These are phyloP conservation scores for Babesia ovata DNA, from an alignment of 169 alveolate species.

Conservation along the genomic window DNA sequence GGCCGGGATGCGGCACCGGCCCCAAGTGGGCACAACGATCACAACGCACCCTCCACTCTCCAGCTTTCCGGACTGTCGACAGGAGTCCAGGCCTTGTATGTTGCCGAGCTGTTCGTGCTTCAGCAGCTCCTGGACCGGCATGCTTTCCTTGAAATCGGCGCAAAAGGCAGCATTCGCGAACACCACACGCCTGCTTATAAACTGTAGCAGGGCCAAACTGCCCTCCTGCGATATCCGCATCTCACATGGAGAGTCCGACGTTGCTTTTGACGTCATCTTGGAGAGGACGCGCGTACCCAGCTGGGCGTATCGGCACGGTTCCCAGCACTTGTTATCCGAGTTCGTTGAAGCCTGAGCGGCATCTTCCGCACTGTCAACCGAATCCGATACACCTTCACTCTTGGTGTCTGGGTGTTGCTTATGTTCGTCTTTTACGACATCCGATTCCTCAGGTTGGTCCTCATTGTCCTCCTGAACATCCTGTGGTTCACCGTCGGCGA, in stretches of 20 bases:
- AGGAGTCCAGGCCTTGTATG: slow-evolving; percentile 8
- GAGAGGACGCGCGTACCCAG: slow-evolving; percentile 44
- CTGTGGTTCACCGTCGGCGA: not conserved
- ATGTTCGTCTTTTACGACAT: not conserved
- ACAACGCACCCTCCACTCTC: slow-evolving; percentile 56
- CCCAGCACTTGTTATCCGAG: slow-evolving; percentile 8
- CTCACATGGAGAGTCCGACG: slow-evolving; percentile 10
- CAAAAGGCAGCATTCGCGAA: slow-evolving; percentile 30
- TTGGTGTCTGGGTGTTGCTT: not conserved
- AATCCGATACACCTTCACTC: not conserved
- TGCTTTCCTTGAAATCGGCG: slow-evolving; percentile 41
- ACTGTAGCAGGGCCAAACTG: slow-evolving; percentile 7
- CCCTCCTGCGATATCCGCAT: slow-evolving; percentile 62
- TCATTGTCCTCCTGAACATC: not conserved
- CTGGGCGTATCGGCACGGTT: slow-evolving; percentile 49
- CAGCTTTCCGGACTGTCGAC: slow-evolving; percentile 32
- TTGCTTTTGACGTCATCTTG: slow-evolving; percentile 43
- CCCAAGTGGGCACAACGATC: slow-evolving; percentile 22
- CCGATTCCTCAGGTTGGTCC: not conserved
- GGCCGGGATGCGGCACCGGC: not conserved
- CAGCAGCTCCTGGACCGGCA: slow-evolving; percentile 9
- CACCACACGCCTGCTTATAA: slow-evolving; percentile 22
- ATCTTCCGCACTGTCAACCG: not conserved
- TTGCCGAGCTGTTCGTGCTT: slow-evolving; percentile 43
- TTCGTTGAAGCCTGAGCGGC: not conserved